Conservation (phyloP, 2,329 filamentous ascomycete genomes). For the Erysiphe pulchra region DNA sequence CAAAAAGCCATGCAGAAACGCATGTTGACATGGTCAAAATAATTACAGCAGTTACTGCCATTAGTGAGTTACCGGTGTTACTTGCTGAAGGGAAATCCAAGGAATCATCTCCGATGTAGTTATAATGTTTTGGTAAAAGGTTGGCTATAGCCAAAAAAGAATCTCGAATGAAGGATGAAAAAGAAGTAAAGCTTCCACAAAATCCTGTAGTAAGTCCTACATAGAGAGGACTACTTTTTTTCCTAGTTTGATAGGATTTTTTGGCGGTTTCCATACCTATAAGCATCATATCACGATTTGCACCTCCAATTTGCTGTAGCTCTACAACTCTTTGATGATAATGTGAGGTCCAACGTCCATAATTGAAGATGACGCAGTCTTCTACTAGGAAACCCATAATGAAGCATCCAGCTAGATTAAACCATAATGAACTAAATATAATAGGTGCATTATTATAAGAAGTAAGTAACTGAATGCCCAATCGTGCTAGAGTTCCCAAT, state of each 20-base stretch:
- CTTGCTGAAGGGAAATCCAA: slow-evolving; percentile 18
- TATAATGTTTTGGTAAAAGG: slow-evolving; percentile 28
- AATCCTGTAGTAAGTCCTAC: slow-evolving; percentile 70
- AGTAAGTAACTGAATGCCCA: slow-evolving; percentile 59
- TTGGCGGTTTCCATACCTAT: slow-evolving; percentile 21
- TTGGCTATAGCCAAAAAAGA: slow-evolving; percentile 59
- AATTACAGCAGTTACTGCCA: slow-evolving; percentile 55
- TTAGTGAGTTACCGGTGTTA: slow-evolving; percentile 55
- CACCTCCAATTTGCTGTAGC: slow-evolving; percentile 15
- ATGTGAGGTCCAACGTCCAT: slow-evolving; percentile 30
- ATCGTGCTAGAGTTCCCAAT: slow-evolving; percentile 55
- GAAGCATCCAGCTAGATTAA: slow-evolving; percentile 60
- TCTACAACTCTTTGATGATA: slow-evolving; percentile 16
- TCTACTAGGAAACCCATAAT: slow-evolving; percentile 70
- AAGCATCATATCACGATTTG: slow-evolving; percentile 14
- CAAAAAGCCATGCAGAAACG: slow-evolving; percentile 40
- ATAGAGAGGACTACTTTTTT: slow-evolving; percentile 74
- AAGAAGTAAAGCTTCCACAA: slow-evolving; percentile 74
- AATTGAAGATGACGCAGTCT: slow-evolving; percentile 47
- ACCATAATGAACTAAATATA: slow-evolving; percentile 54
- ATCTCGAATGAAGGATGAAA: slow-evolving; percentile 66
- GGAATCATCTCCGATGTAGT: slow-evolving; percentile 14
- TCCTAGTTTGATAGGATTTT: slow-evolving; percentile 34
- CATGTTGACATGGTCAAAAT: slow-evolving; percentile 46
- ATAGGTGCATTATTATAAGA: slow-evolving; percentile 56